Base-by-base conservation (phyloP, 164 flowering plant species). In the Macadamia integrifolia region DNA sequence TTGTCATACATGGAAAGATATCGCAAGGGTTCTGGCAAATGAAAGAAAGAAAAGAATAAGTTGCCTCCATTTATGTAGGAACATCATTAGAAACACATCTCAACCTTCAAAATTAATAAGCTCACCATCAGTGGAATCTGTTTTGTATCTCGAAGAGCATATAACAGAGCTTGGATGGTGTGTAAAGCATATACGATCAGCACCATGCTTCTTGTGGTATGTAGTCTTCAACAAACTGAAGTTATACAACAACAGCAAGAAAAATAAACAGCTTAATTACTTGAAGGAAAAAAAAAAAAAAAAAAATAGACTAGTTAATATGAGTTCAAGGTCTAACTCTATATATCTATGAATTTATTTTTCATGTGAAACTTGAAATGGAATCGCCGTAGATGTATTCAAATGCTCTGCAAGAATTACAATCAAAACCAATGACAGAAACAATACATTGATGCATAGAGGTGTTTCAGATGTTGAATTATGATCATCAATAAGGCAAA, bases 1-100 rank as follows among this genome's bases (percentile, higher is more conserved):
- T 95, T 95, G 67, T 95, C 99, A 73, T 88, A 95, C 91, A 95
- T 85, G 9, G 99, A 95, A 14, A 95, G 87, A 77, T 95, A 95
- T 17, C 97, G 84, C 74, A 95, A 69, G 3, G 93, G 84, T 75
- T 95, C 99, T 92, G 88, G 58, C 23, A 76, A 52, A 69, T 18
- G 48, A 23, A 58, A 18, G 56, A 59, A 23, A 44, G 52, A 67
- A 32, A 58, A 50, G 12, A 66, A 48, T 31, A 13, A 29, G 32
- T 63, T 14, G 7, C 8, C n/a, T 35, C 48, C 15, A 70, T 59
- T 58, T 64, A 30, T 53, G 4, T 31, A n/a, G 14, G 35, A 60
- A 23, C 62, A 72, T 8, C 23, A 49, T 15, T 6, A 6, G 42
- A 59, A 62, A 12, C n/a, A 31, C 30, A 28, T 17, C 17, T 15